Conservation (phyloP, 2,329 filamentous ascomycete species). For the Triangularia verruculosa region DNA sequence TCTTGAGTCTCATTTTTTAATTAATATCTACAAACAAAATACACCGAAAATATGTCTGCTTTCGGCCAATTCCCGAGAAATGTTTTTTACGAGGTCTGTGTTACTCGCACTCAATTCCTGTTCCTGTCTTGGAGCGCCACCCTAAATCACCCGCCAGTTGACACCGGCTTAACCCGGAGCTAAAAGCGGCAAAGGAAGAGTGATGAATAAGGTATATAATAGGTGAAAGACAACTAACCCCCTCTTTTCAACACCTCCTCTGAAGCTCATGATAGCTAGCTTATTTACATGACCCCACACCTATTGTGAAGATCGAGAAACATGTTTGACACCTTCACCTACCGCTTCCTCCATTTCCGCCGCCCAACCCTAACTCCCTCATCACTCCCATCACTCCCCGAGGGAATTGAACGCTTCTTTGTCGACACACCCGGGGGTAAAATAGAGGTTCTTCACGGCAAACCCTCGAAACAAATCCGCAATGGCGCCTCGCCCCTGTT, state of each 20-base stretch:
- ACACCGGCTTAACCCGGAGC: background rate
- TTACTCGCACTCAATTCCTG: background rate
- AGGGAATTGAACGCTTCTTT: constrained; percentile 42
- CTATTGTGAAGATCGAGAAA: background rate
- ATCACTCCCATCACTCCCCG: constrained; percentile 34
- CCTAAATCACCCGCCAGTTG: background rate
- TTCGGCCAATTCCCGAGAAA: background rate
- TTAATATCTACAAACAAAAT: background rate
- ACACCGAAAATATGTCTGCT: background rate
- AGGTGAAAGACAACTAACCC: background rate
- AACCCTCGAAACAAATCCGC: constrained; percentile 26
- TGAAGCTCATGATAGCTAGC: background rate
- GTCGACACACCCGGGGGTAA: constrained; percentile 43
- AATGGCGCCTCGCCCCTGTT: constrained; percentile 39
- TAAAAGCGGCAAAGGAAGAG: background rate
- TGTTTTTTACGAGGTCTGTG: background rate
- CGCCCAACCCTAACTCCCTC: constrained; percentile 27
- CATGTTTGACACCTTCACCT: constrained; percentile 33
- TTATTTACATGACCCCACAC: background rate
- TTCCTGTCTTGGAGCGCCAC: background rate
- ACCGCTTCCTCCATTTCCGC: constrained; percentile 34
- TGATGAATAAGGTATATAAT: background rate
- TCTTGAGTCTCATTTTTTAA: background rate
- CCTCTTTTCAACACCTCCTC: background rate
- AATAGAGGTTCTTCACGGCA: constrained; percentile 49